These are phyloP conservation scores for Chlorella sp. DNA, from an alignment of 139 green algal genomes.

Conservation along the genomic window DNA sequence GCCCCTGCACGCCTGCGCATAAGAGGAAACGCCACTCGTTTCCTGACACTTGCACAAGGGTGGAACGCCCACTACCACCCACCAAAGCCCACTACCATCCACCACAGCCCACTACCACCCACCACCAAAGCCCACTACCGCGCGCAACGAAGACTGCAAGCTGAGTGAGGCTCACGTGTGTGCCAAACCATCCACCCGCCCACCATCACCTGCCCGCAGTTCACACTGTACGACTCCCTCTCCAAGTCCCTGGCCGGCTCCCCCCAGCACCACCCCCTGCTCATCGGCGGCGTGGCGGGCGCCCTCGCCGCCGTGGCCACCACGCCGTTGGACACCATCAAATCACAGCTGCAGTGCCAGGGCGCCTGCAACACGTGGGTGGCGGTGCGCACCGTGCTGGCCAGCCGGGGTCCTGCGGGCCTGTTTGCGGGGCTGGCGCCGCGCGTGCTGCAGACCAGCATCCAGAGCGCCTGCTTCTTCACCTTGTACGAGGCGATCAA, in stretches of 20 bases:
- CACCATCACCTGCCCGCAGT: no score
- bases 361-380: constrained; percentile 8
- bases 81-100: no score
- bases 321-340: constrained; percentile 70
- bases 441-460: constrained; percentile 38
- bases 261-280: constrained; percentile 10
- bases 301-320: constrained; percentile 54
- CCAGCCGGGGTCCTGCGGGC: constrained; percentile 18
- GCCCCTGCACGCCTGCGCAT: no score
- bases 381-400: constrained; percentile 1
- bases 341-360: constrained; percentile 66
- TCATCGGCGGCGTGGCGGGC: constrained; percentile 47
- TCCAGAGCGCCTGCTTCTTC: neutral
- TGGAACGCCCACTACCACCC: no score
- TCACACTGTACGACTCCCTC: constrained; percentile 57
- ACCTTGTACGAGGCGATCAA: no score
- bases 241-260: neutral
- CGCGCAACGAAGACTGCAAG: no score
- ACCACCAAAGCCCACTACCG: no score
- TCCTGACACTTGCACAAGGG: no score
- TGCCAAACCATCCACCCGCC: no score
- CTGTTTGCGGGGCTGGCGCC: constrained; percentile 44
- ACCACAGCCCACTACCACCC: no score
- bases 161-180: no score
- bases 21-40: no score